Evolutionary conservation across 176 grass and related monocot genomes (phyloP).

Genomic region (Oryza australiensis): DNA sequence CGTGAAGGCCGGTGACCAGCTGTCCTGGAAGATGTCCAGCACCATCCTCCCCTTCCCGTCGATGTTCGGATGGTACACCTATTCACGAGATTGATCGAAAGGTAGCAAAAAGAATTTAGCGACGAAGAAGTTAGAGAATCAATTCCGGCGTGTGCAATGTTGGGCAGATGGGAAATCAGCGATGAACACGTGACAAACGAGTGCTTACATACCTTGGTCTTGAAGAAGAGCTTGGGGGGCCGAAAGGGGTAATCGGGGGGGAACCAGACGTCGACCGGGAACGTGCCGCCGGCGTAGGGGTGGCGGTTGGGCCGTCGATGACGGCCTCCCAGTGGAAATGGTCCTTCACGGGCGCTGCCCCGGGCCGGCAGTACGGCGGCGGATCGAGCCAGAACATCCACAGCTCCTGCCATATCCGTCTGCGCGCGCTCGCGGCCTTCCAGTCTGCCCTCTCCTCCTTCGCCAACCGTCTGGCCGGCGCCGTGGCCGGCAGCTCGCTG

Average conservation of each 20-base stretch:
- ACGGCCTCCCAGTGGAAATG: slow-evolving; percentile 38
- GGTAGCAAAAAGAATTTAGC: too few species aligned
- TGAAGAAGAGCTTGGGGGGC: slow-evolving; percentile 40
- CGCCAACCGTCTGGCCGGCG: too few species aligned
- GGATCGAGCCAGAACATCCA: too few species aligned
- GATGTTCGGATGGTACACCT: slow-evolving; percentile 35
- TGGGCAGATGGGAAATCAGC: too few species aligned
- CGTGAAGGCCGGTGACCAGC: neutral
- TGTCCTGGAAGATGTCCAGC: slow-evolving; percentile 1
- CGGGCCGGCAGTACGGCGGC: too few species aligned
- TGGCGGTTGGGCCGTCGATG: slow-evolving; percentile 40
- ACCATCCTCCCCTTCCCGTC: neutral
- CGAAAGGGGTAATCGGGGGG: neutral
- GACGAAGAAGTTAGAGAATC: too few species aligned
- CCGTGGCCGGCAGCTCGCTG: too few species aligned
- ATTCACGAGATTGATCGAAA: neutral
- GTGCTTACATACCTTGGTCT: slow-evolving; percentile 33
- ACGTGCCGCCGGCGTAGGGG: slow-evolving; percentile 44
- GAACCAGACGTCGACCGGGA: slow-evolving; percentile 26
- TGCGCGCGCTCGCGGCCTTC: too few species aligned
- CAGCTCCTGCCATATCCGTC: too few species aligned
- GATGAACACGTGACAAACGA: too few species aligned
- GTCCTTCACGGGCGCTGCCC: slow-evolving; percentile 2
- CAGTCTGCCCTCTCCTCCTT: too few species aligned
- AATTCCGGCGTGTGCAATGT: too few species aligned